Conservation (phyloP, 495 filamentous ascomycete species). For the Echria macrotheca region DNA sequence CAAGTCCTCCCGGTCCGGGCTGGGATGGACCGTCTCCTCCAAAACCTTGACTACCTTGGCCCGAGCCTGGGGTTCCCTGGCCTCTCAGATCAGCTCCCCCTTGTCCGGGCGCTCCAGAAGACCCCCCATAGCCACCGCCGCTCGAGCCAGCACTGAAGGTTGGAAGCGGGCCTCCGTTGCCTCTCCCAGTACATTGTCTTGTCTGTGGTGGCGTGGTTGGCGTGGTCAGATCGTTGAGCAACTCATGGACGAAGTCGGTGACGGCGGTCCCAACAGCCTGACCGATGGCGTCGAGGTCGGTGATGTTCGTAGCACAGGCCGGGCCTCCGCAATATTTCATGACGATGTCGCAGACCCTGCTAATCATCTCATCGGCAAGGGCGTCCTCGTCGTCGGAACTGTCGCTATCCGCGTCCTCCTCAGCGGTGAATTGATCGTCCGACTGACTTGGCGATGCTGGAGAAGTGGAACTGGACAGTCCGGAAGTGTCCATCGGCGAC, state of each 20-base stretch:
- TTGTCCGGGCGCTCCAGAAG: not conserved
- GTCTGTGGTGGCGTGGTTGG: not conserved
- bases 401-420: not conserved
- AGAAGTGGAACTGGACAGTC: not conserved
- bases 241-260: conserved; percentile 2
- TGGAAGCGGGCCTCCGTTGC: not conserved
- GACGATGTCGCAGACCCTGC: conserved; percentile 5
- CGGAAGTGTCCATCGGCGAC: not conserved
- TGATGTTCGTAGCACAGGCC: not conserved
- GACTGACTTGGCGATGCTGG: not conserved
- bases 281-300: not conserved
- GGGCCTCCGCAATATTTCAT: not conserved
- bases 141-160: not conserved
- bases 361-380: conserved; percentile 2
- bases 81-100: not conserved
- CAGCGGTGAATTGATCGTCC: not conserved
- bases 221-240: not conserved
- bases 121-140: not conserved
- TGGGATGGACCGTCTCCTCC: not conserved
- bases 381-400: not conserved
- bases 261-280: conserved; percentile 3
- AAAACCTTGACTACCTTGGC: not conserved
- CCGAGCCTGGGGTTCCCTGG: not conserved
- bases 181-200: not conserved
- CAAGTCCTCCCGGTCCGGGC: not conserved